These are phyloP conservation scores for Monoraphidium neglectum DNA, from an alignment of 139 green algal genomes.

Conservation along the genomic window DNA sequence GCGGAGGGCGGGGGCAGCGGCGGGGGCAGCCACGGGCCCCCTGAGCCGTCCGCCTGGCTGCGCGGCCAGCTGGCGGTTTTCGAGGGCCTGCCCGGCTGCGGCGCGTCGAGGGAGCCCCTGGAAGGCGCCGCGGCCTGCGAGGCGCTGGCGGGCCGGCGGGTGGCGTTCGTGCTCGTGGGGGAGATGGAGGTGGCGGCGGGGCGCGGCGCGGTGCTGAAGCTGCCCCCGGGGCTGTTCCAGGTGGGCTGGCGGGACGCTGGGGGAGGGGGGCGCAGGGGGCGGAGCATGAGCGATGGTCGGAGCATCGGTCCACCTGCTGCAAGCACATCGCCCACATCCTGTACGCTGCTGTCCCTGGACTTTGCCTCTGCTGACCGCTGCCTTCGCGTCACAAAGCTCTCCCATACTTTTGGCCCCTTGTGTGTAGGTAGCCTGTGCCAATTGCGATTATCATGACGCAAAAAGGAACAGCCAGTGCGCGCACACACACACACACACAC, in stretches of 20 bases:
- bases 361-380: no score
- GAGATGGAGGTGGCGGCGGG: conserved; percentile 38
- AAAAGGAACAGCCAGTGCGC: no score
- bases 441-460: no score
- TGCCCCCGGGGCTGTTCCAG: conserved; percentile 40
- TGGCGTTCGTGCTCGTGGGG: conserved; percentile 49
- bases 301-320: no score
- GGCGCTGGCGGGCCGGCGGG: conserved; percentile 31
- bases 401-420: no score
- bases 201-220: not conserved
- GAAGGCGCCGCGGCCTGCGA: not conserved
- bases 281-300: not conserved
- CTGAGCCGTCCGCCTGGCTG: not conserved
- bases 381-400: no score
- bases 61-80: not conserved
- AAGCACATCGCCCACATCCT: no score
- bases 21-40: not conserved
- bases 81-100: not conserved
- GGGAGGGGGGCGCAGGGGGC: not conserved
- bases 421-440: no score
- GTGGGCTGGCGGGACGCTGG: not conserved
- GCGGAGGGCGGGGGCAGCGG: not conserved
- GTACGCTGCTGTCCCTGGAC: no score
- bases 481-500: no score
- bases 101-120: conserved; percentile 5